Conservation (phyloP, 2,329 filamentous ascomycete genomes). For the Penicillium occitanis region DNA sequence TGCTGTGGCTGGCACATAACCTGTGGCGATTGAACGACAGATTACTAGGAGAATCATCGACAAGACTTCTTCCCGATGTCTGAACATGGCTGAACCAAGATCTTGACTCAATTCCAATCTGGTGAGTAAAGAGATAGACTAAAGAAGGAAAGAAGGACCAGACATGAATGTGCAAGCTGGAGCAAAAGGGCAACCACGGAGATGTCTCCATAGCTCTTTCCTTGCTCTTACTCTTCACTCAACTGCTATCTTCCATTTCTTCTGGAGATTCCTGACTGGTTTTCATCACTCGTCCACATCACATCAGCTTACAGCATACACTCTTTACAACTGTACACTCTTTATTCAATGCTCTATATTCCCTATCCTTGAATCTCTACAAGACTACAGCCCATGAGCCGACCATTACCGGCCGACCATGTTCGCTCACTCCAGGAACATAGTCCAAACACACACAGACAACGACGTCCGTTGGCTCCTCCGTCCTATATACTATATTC, state of each 20-base stretch:
- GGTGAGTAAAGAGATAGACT: neutral
- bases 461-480: neutral
- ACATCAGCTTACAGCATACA: neutral
- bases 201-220: neutral
- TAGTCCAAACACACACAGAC: neutral
- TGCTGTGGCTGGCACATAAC: neutral
- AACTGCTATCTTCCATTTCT: neutral
- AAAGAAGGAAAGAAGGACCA: neutral
- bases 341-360: neutral
- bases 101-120: neutral
- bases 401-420: neutral
- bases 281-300: neutral
- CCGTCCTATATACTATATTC: conserved; percentile 41
- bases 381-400: neutral
- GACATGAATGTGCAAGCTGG: neutral
- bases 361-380: neutral
- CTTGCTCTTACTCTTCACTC: neutral
- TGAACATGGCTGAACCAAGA: neutral
- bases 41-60: neutral
- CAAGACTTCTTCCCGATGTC: neutral
- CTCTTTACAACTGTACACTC: neutral
- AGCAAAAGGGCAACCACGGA: neutral
- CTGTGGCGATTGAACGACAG: neutral
- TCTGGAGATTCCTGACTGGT: neutral
- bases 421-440: neutral